Percentiles rank a stretch among this genome's conserved stretches.
These are phyloP conservation scores for Didymosphaeria variabile DNA, from an alignment of 2,329 filamentous ascomycete genomes.

Conservation along the genomic window DNA sequence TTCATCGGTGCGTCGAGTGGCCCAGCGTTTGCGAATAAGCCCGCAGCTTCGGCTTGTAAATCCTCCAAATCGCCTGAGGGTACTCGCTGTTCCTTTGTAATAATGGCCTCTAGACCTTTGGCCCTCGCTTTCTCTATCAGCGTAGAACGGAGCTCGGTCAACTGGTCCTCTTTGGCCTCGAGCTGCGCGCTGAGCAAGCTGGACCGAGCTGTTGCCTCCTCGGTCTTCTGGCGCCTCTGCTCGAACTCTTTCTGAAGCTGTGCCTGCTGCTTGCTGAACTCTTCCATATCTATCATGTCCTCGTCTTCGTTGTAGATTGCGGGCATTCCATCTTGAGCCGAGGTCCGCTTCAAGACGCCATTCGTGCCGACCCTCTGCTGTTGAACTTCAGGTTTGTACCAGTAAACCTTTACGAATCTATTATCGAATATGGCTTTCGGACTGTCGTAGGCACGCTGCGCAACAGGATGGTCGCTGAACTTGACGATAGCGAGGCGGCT, in stretches of 20 bases:
- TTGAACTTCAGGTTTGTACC: constrained; percentile 65
- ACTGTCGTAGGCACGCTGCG: constrained; percentile 75
- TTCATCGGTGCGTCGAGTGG: constrained; percentile 26
- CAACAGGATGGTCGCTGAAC: constrained; percentile 71
- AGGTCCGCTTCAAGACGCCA: not conserved
- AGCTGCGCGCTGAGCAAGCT: constrained; percentile 72
- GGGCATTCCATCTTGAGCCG: constrained; percentile 14
- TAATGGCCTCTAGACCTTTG: constrained; percentile 12
- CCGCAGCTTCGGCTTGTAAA: constrained; percentile 63
- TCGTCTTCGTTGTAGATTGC: constrained; percentile 46
- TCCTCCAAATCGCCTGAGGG: constrained; percentile 25
- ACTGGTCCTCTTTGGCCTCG: constrained; percentile 71
- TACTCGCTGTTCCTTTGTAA: constrained; percentile 22
- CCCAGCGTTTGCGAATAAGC: constrained; percentile 70
- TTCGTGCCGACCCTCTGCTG: constrained; percentile 16
- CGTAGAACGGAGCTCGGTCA: constrained; percentile 67
- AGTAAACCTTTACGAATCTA: constrained; percentile 84
- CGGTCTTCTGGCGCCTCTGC: constrained; percentile 69
- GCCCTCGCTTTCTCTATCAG: constrained; percentile 61
- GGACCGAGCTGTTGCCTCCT: constrained; percentile 69
- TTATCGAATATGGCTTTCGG: constrained; percentile 87
- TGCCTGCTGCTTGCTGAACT: constrained; percentile 73
- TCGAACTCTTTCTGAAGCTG: constrained; percentile 76
- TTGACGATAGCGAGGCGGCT: constrained; percentile 75
- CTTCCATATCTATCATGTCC: constrained; percentile 72